Evolutionary conservation across 371 early-diverging fungal species (phyloP), one percentile per base, ranked within the genome.

Genomic region (Saksenaea vasiformis): DNA sequence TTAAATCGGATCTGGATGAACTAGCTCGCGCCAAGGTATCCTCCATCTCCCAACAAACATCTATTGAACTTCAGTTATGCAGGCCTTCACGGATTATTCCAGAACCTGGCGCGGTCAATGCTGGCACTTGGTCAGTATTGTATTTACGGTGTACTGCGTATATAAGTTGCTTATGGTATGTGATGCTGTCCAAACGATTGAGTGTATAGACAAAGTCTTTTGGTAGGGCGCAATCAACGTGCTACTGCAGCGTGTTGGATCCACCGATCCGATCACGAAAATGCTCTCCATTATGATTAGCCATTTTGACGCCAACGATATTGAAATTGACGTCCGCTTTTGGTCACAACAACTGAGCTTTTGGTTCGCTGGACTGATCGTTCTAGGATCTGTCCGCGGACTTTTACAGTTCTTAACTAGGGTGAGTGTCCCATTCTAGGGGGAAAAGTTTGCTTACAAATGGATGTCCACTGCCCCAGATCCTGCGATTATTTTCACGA

Each of bases 281-380:
- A 77, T 87, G 19, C 73, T 97, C 54, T 86, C 91, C 24, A 68
- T 93, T 14, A 78, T 91, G 3, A 85, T 92, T 3, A 84, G 85
- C 4, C 84, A 87, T 24, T 58, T 73, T 31, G 81, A 72, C 10
- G 53, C 62, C 8, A 55, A 64, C 39, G 73, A 86, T 38, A 70
- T 92, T 35, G 82, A 86, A 14, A 75, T 94, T 47, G 93, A 95
- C 65, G 76, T 90, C 13, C 81, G 82, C 17, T 87, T 91, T 56
- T 95, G 93, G 92, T 90, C 95, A 10, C 95, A 95, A 74, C 95
- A 96, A 62, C 76, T 97, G 13, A 93, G 94, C 56, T 97, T 97
- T 70, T 84, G 91, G 68, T 87, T 96, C 73, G 92, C 95, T 47
- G 96, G 96, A 11, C 73, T 95, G 5, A 87, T 97, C 82, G 93